Evolutionary conservation across 257 asterid species (phyloP).

Genomic region (Primulina tabacum): DNA sequence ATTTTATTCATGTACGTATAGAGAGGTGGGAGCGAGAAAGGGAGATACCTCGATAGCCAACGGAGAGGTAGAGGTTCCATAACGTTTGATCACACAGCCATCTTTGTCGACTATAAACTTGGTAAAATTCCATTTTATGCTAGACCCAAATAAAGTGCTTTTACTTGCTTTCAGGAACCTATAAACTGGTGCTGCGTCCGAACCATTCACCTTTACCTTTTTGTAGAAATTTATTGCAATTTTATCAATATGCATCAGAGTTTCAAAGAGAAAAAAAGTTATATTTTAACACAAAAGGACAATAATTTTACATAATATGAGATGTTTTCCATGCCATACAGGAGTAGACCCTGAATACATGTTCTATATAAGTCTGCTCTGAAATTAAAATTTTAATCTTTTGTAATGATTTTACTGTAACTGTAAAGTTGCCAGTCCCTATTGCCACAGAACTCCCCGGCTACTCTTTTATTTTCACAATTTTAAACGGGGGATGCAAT

Average conservation of each 20-base stretch:
- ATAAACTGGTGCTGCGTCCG: slow-evolving; percentile 66
- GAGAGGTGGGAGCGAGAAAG: slow-evolving; percentile 16
- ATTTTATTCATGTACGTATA: not conserved
- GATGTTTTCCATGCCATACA: not conserved
- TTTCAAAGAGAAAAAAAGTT: not conserved
- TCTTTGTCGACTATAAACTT: slow-evolving; percentile 86
- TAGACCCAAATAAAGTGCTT: slow-evolving; percentile 55
- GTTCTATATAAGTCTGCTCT: no score
- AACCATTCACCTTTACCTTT: slow-evolving; percentile 81
- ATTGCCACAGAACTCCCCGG: not conserved
- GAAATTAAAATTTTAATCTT: no score
- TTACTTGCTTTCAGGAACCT: slow-evolving; percentile 70
- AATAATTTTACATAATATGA: no score
- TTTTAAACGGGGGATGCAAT: not conserved
- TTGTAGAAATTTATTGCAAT: not conserved
- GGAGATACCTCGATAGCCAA: slow-evolving; percentile 66
- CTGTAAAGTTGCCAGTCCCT: no score
- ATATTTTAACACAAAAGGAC: not conserved
- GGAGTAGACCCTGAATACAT: not conserved
- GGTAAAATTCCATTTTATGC: slow-evolving; percentile 92
- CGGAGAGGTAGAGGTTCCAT: slow-evolving; percentile 62
- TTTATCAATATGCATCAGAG: not conserved
- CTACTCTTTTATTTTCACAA: not conserved
- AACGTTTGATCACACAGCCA: slow-evolving; percentile 68
- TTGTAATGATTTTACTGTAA: no score